Base-by-base conservation (phyloP, 768 basidiomycete species). In the Megacollybia marginata region DNA sequence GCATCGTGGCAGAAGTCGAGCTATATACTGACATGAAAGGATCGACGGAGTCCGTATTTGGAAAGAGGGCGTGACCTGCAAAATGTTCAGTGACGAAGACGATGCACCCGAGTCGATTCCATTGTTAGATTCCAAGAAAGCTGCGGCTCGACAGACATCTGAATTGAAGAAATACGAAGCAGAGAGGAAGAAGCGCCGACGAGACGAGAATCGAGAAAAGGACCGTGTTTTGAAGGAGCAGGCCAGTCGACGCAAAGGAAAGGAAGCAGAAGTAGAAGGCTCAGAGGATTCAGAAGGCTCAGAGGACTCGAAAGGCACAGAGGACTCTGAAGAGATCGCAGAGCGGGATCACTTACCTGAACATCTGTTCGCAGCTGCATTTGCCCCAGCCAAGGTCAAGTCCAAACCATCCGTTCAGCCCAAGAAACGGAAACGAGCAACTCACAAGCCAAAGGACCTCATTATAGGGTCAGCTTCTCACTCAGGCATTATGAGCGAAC, bases 321-420 rank as follows among this genome's bases (percentile, higher is more conserved):
- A 57, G 18, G 55, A 58, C 18, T 60, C 57, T 23, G 57, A 46
- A 48, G 51, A 13, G 43, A 42, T 58, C 15, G 48, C 45, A 28
- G 68, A 71, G 47, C 59, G 68, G 4, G 67, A 77, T 44, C 78
- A 84, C 61, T 79, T 86, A 28, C 80, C 82, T 2, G 84, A 85
- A 56, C 77, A 82, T 53, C 67, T 85, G 16, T 87, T 86, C 61
- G 55, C 66, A 0, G 69, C 79, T 51, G 83, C 82, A 0, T 79
- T 83, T 54, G 58, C 70, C 4, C 66, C 75, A 2, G 64, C 61
- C 15, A 51, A 23, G 52, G 47, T 35, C 53, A 54, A 43, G 53
- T 55, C 35, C 61, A 58, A 53, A 50, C 59, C 55, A 52, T 52
- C 49, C 34, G 57, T 46, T 47, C 23, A 44, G 54, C 59, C 57